These are phyloP conservation scores for Coccinonectria pachysandricola DNA, from an alignment of 2,329 filamentous ascomycete genomes.

Conservation along the genomic window DNA sequence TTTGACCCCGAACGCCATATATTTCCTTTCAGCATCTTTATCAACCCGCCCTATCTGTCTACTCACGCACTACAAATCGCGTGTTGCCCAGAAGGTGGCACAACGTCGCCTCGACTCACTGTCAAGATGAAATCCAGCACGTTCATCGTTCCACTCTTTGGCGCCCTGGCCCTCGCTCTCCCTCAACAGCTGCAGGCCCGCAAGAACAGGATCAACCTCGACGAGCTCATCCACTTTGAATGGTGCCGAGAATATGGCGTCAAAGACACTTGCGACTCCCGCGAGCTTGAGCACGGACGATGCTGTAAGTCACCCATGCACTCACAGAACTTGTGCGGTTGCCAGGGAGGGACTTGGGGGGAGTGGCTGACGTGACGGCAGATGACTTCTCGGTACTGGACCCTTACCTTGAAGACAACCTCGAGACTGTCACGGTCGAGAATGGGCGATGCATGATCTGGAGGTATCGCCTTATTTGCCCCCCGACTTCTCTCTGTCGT, in stretches of 20 bases:
- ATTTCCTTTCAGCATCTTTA: too few species aligned
- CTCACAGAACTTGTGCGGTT: too few species aligned
- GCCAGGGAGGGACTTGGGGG: too few species aligned
- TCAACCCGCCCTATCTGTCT: too few species aligned
- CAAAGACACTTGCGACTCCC: constrained; percentile 1
- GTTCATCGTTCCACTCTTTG: too few species aligned
- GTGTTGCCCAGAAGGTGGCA: too few species aligned
- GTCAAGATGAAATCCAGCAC: too few species aligned
- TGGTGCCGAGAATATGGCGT: constrained; percentile 6
- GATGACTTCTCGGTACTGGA: constrained; percentile 8
- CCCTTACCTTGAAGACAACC: constrained; percentile 6
- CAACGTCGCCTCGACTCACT: too few species aligned
- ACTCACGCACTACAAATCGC: too few species aligned
- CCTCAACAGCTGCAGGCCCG: constrained; percentile 7
- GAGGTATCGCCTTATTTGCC: constrained; percentile 2
- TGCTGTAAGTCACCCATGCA: constrained; percentile 5
- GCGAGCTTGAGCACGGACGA: constrained; percentile 3
- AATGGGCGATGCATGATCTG: constrained; percentile 9
- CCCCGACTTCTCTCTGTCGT: background rate
- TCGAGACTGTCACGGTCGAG: constrained; percentile 2
- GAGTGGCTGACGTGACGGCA: too few species aligned
- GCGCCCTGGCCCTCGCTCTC: too few species aligned
- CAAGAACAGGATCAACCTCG: constrained; percentile 4
- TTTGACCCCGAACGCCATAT: too few species aligned
- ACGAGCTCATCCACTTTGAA: constrained; percentile 4